phyloP scores from a whole-genome alignment of 2,329 filamentous ascomycete genomes.

The Neocatenulostroma microsporum region DNA sequence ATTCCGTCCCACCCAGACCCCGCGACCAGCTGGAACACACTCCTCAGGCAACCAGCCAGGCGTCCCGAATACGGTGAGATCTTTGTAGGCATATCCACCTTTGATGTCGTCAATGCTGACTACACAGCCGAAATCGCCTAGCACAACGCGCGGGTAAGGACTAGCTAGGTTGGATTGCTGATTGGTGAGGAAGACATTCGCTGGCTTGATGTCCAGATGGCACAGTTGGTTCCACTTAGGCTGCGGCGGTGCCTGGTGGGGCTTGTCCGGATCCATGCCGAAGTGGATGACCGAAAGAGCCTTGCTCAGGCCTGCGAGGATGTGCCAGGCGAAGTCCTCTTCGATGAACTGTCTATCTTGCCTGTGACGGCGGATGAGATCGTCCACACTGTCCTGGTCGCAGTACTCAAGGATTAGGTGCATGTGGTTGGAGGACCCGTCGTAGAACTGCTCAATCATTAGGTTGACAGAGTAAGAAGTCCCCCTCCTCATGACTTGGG shows the following conservation, averaged over 20 bases:
- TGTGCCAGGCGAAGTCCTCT: constrained; percentile 14
- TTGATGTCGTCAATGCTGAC: constrained; percentile 10
- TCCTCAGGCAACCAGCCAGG: constrained; percentile 14
- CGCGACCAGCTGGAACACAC: too few species aligned
- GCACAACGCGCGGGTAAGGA: constrained; percentile 8
- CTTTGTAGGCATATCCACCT: constrained; percentile 1
- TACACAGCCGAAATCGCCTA: constrained; percentile 15
- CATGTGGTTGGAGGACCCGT: not conserved
- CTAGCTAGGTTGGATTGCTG: not conserved
- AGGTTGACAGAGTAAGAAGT: constrained; percentile 8
- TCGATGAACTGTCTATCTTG: constrained; percentile 1
- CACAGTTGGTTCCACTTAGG: constrained; percentile 15
- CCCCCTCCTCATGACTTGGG: constrained; percentile 8
- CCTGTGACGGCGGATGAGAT: constrained; percentile 11
- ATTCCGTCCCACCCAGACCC: too few species aligned
- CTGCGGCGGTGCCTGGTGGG: not conserved
- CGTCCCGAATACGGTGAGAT: constrained; percentile 7
- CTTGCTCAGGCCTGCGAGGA: constrained; percentile 9
- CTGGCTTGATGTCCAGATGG: constrained; percentile 11
- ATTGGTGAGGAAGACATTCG: constrained; percentile 4
- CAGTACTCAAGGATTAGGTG: constrained; percentile 17
- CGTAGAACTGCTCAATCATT: constrained; percentile 11
- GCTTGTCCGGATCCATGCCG: constrained; percentile 6
- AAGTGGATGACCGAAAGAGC: constrained; percentile 28
- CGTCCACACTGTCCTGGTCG: constrained; percentile 12